Base-by-base conservation (phyloP, 2,329 filamentous ascomycete genomes). In the Neofusicoccum kwambonambiense region DNA sequence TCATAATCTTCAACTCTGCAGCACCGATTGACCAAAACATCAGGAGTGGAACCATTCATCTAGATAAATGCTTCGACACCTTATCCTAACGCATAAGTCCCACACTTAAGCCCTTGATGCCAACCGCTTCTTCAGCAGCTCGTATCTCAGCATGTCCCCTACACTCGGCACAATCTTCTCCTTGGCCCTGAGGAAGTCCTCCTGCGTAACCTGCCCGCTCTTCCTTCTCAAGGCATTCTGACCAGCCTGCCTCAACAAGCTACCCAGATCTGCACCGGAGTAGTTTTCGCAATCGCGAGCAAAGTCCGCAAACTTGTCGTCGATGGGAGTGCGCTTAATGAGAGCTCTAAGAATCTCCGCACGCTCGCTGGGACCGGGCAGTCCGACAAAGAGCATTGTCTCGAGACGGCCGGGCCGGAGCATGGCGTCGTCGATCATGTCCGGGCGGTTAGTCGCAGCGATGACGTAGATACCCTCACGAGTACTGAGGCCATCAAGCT, bases 401-500 rank as follows among this genome's bases (percentile, higher is more conserved):
- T 93, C 94, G 1, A 99, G 84, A 31, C 95, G 89, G 0, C 95
- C 95, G 0, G 95, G 94, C 1, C 95, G 89, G 11, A 98, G 85
- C 87, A 99, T 96, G 1, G 95, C 95, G 1, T 92, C 89, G 75
- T 99, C 95, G 70, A 99, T 98, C 80, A 97, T 96, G 74, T 98
- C 94, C 0, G 94, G 94, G 0, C 95, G 83, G 76, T 99, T 99
- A 2, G 95, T 98, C 0, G 95, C 95, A 27, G 91, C 95, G 65
- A 99, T 92, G 15, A 99, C 90, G 76, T 95, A 98, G 68, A 99
- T 93, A 15, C 94, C 94, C 52, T 88, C 85, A 42, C 95, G 87
- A 69, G 87, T 89, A 67, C 86, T 87, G 6, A 96, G 85, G 58
- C 95, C 95, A 73, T 99, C 95, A 1, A 99, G 86, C 75, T 99